These are phyloP conservation scores for Cladophialophora carrionii DNA, from an alignment of 2,329 filamentous ascomycete species.

Conservation along the genomic window DNA sequence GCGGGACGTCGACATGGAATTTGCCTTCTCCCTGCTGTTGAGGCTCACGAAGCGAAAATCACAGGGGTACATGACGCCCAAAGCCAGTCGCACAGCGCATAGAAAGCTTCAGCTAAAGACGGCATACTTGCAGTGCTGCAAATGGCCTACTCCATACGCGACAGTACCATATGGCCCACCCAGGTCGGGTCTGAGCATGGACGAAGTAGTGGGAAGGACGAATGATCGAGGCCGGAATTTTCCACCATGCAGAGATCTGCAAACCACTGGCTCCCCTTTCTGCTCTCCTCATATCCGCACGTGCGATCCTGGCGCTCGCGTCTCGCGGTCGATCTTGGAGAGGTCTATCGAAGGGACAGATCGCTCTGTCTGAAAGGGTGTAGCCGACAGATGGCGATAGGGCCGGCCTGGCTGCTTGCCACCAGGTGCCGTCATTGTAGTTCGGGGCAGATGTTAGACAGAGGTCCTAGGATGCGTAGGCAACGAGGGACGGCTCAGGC, in stretches of 20 bases:
- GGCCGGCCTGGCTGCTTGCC: background rate
- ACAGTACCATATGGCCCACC: background rate
- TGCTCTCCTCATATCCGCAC: background rate
- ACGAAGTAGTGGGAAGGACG: background rate
- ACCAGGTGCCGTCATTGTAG: background rate
- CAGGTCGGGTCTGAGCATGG: background rate
- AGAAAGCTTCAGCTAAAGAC: background rate
- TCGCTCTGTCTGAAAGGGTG: background rate
- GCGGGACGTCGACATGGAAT: background rate
- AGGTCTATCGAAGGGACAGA: background rate
- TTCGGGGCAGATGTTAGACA: background rate
- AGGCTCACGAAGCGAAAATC: background rate
- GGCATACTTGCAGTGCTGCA: background rate
- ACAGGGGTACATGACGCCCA: background rate
- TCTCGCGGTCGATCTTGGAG: background rate
- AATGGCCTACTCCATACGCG: slow-evolving; percentile 3
- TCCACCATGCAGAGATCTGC: slow-evolving; percentile 8
- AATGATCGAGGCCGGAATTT: background rate
- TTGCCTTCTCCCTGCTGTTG: background rate
- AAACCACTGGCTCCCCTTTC: background rate
- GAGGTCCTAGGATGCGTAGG: background rate
- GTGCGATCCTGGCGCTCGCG: background rate
- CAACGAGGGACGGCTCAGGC: slow-evolving; percentile 8
- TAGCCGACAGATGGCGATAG: slow-evolving; percentile 12
- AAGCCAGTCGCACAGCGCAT: background rate